A percentile compares a stretch with the other conserved stretches of the same genome.
These are phyloP conservation scores for Combretum micranthum DNA, from an alignment of 345 rosid genomes.

Conservation along the genomic window DNA sequence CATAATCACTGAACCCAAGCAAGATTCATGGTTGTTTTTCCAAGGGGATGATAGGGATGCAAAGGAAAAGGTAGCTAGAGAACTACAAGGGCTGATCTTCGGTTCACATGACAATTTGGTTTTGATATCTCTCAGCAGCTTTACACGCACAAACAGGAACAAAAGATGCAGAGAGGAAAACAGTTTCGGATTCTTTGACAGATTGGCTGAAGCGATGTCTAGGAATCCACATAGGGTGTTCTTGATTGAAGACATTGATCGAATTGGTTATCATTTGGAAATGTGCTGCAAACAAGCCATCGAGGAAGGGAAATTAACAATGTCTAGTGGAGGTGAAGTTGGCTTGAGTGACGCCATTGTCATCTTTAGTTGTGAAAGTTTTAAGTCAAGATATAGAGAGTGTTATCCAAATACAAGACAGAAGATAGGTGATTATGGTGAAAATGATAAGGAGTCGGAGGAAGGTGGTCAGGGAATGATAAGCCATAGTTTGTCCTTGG, in stretches of 20 bases:
- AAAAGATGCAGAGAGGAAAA: slow-evolving; percentile 4
- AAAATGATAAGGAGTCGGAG: no score
- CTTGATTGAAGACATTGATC: slow-evolving; percentile 5
- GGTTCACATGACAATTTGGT: slow-evolving; percentile 28
- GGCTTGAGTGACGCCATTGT: slow-evolving; percentile 28
- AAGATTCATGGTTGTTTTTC: slow-evolving; percentile 81
- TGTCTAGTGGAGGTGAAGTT: slow-evolving; percentile 36
- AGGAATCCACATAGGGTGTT: slow-evolving; percentile 12
- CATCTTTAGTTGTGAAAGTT: slow-evolving; percentile 7
- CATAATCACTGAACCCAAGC: slow-evolving; percentile 21
- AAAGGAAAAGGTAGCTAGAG: slow-evolving; percentile 67
- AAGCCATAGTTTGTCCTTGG: no score
- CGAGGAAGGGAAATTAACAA: slow-evolving; percentile 59
- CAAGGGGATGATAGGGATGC: slow-evolving; percentile 60
- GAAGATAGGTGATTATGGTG: no score
- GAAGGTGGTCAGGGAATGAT: no score
- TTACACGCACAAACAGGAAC: neutral
- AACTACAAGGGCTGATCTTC: slow-evolving; percentile 58
- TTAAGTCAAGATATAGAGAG: no score
- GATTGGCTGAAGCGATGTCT: neutral
- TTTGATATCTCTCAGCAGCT: slow-evolving; percentile 10
- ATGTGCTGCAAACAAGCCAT: slow-evolving; percentile 9
- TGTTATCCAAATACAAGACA: no score
- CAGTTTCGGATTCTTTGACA: neutral
- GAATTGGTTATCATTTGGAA: neutral